Conservation (phyloP, 176 grass and related monocot species). For the Chrysopogon serrulatus region DNA sequence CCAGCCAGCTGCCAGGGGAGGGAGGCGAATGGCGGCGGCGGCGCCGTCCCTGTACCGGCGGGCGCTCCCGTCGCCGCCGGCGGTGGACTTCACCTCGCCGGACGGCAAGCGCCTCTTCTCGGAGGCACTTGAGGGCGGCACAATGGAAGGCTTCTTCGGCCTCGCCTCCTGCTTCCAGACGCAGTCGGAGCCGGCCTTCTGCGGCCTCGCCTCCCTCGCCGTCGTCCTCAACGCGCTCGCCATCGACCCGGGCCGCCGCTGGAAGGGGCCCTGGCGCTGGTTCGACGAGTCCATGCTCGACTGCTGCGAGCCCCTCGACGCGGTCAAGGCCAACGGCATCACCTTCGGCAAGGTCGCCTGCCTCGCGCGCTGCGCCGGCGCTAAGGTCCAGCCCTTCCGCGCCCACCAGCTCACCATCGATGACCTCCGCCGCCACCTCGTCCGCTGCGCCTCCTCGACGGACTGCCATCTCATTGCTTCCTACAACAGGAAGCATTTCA, state of each 20-base stretch:
- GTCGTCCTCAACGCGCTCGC: slow-evolving; percentile 86
- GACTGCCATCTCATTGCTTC: slow-evolving; percentile 82
- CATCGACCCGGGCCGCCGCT: slow-evolving; percentile 59
- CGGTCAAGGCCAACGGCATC: slow-evolving; percentile 70
- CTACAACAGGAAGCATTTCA: slow-evolving; percentile 45
- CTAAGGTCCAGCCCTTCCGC: slow-evolving; percentile 61
- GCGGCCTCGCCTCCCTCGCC: slow-evolving; percentile 74
- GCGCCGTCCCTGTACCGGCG: slow-evolving; percentile 70
- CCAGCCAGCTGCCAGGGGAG: neutral
- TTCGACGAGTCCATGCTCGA: slow-evolving; percentile 99
- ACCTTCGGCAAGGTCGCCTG: slow-evolving; percentile 85
- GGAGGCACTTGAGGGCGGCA: slow-evolving; percentile 64
- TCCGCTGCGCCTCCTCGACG: slow-evolving; percentile 51
- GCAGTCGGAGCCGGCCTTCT: slow-evolving; percentile 82
- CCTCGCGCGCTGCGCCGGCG: slow-evolving; percentile 84
- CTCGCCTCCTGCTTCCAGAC: slow-evolving; percentile 83
- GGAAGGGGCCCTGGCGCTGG: slow-evolving; percentile 96
- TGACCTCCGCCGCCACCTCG: slow-evolving; percentile 60
- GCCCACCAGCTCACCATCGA: slow-evolving; percentile 47
- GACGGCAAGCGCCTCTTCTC: slow-evolving; percentile 76
- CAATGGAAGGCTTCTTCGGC: slow-evolving; percentile 81
- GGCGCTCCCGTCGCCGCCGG: slow-evolving; percentile 70
- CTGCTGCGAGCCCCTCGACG: slow-evolving; percentile 86
- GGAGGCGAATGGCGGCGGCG: slow-evolving; percentile 13
- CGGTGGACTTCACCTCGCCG: slow-evolving; percentile 79